Evolutionary conservation across 306 rosid genomes (phyloP).

Genomic region (Inga laurina): DNA sequence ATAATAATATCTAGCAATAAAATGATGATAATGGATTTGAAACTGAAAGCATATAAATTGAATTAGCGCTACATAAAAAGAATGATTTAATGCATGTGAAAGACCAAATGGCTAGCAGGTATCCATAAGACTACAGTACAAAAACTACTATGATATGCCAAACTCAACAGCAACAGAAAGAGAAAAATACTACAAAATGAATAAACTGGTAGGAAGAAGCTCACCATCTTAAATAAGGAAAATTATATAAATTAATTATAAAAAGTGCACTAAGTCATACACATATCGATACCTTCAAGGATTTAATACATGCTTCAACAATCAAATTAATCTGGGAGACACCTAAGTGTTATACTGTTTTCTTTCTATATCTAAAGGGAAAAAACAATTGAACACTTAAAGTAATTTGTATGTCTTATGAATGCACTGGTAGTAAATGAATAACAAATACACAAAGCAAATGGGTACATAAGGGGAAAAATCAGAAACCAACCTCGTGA

Average conservation of each 20-base stretch:
- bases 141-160: neutral
- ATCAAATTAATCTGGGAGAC: neutral
- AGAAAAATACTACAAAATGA: neutral
- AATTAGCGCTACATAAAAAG: constrained; percentile 7
- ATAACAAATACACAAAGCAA: neutral
- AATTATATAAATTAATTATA: neutral
- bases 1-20: neutral
- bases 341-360: neutral
- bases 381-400: neutral
- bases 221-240: neutral
- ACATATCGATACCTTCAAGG: neutral
- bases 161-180: neutral
- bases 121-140: neutral
- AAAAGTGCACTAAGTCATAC: neutral
- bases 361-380: neutral
- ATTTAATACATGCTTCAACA: neutral
- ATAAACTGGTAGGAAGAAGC: constrained; percentile 5
- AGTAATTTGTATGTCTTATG: constrained; percentile 5
- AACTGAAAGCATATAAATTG: neutral
- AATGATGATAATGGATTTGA: neutral
- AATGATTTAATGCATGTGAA: neutral
- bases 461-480: neutral
- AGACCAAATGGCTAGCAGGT: neutral
- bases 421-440: constrained; percentile 6
- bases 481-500: constrained; percentile 69